phyloP scores from a whole-genome alignment of 768 basidiomycete genomes.

The Amanita molliuscula region DNA sequence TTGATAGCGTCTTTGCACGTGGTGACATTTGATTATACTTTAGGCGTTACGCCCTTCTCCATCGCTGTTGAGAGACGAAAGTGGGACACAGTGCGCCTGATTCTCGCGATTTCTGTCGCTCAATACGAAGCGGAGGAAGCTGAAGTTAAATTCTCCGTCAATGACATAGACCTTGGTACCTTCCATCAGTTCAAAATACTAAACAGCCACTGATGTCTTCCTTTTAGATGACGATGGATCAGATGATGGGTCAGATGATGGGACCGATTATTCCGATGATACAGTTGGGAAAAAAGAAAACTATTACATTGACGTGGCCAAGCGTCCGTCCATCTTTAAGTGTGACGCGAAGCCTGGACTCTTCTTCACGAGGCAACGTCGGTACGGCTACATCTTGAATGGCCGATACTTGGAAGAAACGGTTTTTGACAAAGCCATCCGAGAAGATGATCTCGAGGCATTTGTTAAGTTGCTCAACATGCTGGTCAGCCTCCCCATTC shows the following conservation, averaged over 20 bases:
- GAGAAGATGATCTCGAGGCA: constrained; percentile 36
- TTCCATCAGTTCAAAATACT: not conserved
- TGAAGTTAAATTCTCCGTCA: not conserved
- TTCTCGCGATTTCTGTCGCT: constrained; percentile 43
- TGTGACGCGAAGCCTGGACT: constrained; percentile 24
- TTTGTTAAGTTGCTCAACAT: constrained; percentile 38
- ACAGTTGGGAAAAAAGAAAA: constrained; percentile 22
- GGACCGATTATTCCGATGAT: constrained; percentile 24
- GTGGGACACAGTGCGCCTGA: constrained; percentile 47
- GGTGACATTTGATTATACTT: not conserved
- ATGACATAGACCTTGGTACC: constrained; percentile 2
- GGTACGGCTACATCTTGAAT: not conserved
- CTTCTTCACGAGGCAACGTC: not conserved
- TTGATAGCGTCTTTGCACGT: not conserved
- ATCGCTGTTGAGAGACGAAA: constrained; percentile 39
- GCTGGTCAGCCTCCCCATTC: constrained; percentile 24
- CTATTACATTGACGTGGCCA: constrained; percentile 36
- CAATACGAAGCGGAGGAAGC: constrained; percentile 30
- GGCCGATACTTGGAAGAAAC: constrained; percentile 5
- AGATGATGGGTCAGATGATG: constrained; percentile 32
- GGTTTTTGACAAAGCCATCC: constrained; percentile 25
- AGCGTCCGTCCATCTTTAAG: constrained; percentile 32
- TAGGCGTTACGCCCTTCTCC: constrained; percentile 38
- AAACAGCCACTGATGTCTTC: not conserved
- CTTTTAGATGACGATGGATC: constrained; percentile 22